Base-by-base conservation (phyloP, 1,139 yeast genomes). In the Candida buenavistaensis region DNA sequence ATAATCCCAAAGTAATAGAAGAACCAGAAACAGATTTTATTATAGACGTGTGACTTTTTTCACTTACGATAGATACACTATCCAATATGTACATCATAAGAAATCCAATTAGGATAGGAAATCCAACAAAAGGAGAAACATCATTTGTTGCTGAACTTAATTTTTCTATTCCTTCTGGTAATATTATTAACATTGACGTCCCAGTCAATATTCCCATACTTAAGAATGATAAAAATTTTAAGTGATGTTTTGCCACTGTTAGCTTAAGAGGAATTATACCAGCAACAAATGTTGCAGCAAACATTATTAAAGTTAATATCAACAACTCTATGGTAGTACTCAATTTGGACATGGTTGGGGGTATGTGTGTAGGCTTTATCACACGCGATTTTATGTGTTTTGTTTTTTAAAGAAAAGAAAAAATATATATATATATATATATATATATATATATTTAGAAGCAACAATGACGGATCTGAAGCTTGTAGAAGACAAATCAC, bases 151-250 rank as follows among this genome's bases (percentile, higher is more conserved):
- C 53, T 9, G 55, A 50, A 36, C 62, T 65, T 35, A 76, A 52
- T 3, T 72, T 68, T 44, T 73, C 78, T 23, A 78, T 63, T 5
- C 89, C 89, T 54, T 83, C 92, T 0, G 92, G 92, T 13, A 83
- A 68, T 15, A 82, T 78, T 14, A 83, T 66, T n/a, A 78, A 67
- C 36, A 82, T 54, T 1, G 85, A 71, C 0, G 89, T 77, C 3
- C 88, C 82, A 4, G 82, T 62, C 32, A 83, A 64, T 16, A 83
- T 62, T 0, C 92, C 92, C 49, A 74, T 69, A 40, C 85, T 80
- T 35, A 80, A 60, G 9, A 72, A 57, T 2, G 85, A 72, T 12
- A 42, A 50, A 29, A 37, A 39, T 31, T 47, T 52, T 35, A 49
- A 39, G 17, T 30, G 19, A 7, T 12, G 23, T 24, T 40, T 48